These are phyloP conservation scores for Alternaria ventricosa DNA, from an alignment of 2,329 filamentous ascomycete species.

Conservation along the genomic window DNA sequence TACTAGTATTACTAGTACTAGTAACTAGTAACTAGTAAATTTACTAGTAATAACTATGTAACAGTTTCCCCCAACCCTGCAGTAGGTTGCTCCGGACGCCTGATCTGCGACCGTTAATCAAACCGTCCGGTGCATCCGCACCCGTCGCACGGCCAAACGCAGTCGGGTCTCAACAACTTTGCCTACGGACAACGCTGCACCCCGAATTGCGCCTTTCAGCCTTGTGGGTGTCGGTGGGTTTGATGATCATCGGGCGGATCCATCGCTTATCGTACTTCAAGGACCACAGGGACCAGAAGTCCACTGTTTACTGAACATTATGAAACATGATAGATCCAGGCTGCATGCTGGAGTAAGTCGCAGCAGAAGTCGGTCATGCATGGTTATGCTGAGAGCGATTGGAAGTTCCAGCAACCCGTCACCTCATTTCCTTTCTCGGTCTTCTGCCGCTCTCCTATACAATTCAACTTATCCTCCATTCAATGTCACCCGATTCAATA, in stretches of 20 bases:
- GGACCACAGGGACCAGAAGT: background rate
- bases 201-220: background rate
- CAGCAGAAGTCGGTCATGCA: background rate
- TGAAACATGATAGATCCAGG: background rate
- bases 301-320: background rate
- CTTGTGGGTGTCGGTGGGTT: background rate
- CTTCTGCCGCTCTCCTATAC: background rate
- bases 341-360: background rate
- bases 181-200: background rate
- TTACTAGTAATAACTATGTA: too few species aligned
- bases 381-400: background rate
- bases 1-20: too few species aligned
- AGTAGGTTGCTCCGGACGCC: background rate
- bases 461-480: background rate
- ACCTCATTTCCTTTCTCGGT: background rate
- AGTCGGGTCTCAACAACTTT: background rate
- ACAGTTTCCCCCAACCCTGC: too few species aligned
- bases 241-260: background rate
- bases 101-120: background rate
- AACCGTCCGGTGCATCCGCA: background rate
- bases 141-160: constrained; percentile 1
- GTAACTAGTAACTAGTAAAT: too few species aligned
- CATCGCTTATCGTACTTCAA: background rate
- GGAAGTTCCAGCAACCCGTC: background rate
- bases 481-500: background rate